Base-by-base conservation (phyloP, 257 asterid genomes). In the Gentiana macrophylla region DNA sequence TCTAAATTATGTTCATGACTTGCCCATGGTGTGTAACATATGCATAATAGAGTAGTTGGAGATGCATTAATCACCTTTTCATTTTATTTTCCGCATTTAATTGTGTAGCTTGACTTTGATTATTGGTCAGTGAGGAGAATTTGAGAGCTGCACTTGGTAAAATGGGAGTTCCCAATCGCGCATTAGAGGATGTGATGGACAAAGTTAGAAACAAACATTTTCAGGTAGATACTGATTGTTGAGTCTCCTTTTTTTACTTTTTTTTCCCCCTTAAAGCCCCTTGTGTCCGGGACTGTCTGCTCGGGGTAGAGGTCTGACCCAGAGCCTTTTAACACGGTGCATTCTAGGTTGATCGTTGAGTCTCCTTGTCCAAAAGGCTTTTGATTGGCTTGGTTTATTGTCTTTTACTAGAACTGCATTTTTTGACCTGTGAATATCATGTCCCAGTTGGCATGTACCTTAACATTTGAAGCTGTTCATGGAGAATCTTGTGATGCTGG, bases 381-480 rank as follows among this genome's bases (percentile, higher is more conserved):
- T 3, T 13, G 55, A 53, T 53, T 38, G 12, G 32, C 66, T 50
- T 48, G 3, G 5, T 48, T 48, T 24, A 24, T 1, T 37, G 35
- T 36, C 45, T 34, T 51, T 7, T 37, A 12, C 24, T 12, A 13
- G 52, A 35, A 37, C 24, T 68, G 46, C 32, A 57, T n/a, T 4
- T 4, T 35, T n/a, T 48, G 53, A 49, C 9, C 13, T 49, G 5
- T 51, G 59, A 50, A 54, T 13, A 45, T 56, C 52, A 58, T 67
- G 44, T 71, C 24, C 76, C 85, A 92, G 97, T 65, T 88, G 77
- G 97, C 97, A 9, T 92, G 99, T 47, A 92, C 94, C 45, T 82
- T 92, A 76, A 83, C 97, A 53, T 92, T 86, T 73, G 99, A 92
- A 79, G 94, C 97, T 68, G 77, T 88, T 73, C 99, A 88, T 59